Evolutionary conservation across 306 rosid species (phyloP), one percentile per base, ranked within the genome.

Genomic region (Fragaria ananassa): DNA sequence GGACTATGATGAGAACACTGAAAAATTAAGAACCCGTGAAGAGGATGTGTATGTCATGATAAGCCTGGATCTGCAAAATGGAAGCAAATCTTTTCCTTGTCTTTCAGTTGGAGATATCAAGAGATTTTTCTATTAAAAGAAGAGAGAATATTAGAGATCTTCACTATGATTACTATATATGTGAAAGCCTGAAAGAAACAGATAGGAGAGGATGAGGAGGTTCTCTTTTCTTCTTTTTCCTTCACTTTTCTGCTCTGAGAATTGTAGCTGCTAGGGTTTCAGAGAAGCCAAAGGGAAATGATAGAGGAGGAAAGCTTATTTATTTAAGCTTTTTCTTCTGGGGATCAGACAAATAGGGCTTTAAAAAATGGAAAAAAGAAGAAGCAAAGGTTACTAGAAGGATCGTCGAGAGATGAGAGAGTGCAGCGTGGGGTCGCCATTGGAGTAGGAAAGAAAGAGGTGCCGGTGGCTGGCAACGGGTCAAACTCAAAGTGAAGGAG

Each of bases 381-480:
- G 10, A 25, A 29, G 19, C 10, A 13, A 12, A 35, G 69, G 62
- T 61, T 82, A 84, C 54, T 82, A 84, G 71, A 60, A 74, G 78
- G 92, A 87, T 74, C 78, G 71, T 65, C 75, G 66, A n/a, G n/a
- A n/a, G n/a, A 57, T 12, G 80, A 69, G 53, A 68, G 53, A 21
- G 60, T 27, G 61, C 60, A 66, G 68, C 78, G 95, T 85, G 98
- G 96, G 93, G 88, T 79, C 78, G 76, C 85, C 84, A 78, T 81
- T 85, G 82, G 80, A 86, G 88, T 81, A 86, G 86, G 87, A 88
- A 77, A 72, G 79, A 87, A 70, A 80, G 83, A 39, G 84, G 45
- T 78, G 85, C 79, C 83, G 88, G 85, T 87, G 90, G 94, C 96
- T 82, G 95, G 93, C 96, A 81, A 85, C 78, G 89, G 95, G 98